Base-by-base conservation (phyloP, 2,329 filamentous ascomycete species). In the Penicillium sp. region DNA sequence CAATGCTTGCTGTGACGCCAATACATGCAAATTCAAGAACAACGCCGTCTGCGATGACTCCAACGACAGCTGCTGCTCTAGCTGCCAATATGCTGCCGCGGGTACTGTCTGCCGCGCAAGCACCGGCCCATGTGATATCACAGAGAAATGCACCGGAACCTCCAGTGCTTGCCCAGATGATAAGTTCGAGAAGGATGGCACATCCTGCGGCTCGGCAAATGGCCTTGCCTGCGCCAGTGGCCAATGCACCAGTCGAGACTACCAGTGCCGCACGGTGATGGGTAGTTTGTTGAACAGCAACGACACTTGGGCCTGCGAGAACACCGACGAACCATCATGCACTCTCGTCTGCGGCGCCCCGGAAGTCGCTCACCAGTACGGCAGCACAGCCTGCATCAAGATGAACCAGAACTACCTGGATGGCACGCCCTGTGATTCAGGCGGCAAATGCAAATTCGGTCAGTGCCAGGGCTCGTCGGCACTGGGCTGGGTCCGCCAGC, bases 391-490 rank as follows among this genome's bases (percentile, higher is more conserved):
- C 3, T 59, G 57, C 22, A 50, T 57, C 13, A 18, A 42, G 4
- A 47, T 94, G 71, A 84, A 87, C 65, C 89, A 96, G 65, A 93
- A 94, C 70, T 97, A 95, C 70, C 75, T 97, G 24, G 93, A 98
- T 64, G 93, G 93, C 14, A 97, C 93, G 1, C 73, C 79, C 1
- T 98, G 93, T 65, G 78, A 82, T 42, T 86, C 85, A 14, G 87
- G 88, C 44, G 93, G 93, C 6, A 77, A 74, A 46, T 98, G 93
- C 68, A 65, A 68, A 42, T 91, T 90, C 59, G 93, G 93, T 35
- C 72, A 76, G 57, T 98, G 93, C 70, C 69, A 78, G 58, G 90
- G 88, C 51, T 74, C 81, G 28, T 84, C 80, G 23, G 77, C 87
- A 1, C 76, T 77, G 57, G 84, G 82, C 50, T 96, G 89, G 86